Evolutionary conservation across 2,329 filamentous ascomycete species (phyloP), one percentile per base, ranked within the genome.

Genomic region (Xylariaceae sp.): DNA sequence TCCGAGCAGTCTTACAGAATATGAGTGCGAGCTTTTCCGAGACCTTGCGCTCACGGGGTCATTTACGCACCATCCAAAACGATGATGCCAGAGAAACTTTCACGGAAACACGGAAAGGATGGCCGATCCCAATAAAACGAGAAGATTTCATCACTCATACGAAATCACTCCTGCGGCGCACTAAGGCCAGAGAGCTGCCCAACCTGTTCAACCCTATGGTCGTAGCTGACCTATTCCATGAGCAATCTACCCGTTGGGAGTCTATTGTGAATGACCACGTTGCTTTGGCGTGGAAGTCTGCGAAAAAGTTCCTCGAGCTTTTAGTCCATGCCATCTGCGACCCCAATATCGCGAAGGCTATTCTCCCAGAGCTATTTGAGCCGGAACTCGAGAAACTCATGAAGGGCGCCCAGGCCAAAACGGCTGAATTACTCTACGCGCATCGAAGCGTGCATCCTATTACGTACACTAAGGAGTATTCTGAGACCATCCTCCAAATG

Each of bases 161-260:
- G 3, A 43, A 64, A 33, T 48, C 59, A 0, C 61, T 70, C 3
- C 61, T 79, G 40, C 51, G 60, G 20, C 65, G 64, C 29, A 71
- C 62, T 5, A 67, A 70, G 25, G 80, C 77, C 1, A 64, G 73
- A 5, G 83, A 86, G 55, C 62, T 86, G 0, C 77, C 79, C 0
- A 79, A 82, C 0, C 78, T 69, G 0, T 84, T 80, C 60, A 82
- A 82, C 48, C 75, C 81, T 0, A 58, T 79, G 42, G 64, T 85
- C 8, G 70, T 86, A 0, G 65, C 67, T 0, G 75, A 83, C 19
- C 59, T 87, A 0, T 86, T 86, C 56, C 64, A 65, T 17, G 72
- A 82, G 37, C 80, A 86, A 46, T 80, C 73, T 0, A 44, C 53
- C 6, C 74, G 72, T 0, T 86, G 80, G 83, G 59, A 69, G 34